Percentiles rank a stretch among this genome's conserved stretches.
phyloP scores from a whole-genome alignment of 495 filamentous ascomycete genomes.

The Endocarpon pusillum region DNA sequence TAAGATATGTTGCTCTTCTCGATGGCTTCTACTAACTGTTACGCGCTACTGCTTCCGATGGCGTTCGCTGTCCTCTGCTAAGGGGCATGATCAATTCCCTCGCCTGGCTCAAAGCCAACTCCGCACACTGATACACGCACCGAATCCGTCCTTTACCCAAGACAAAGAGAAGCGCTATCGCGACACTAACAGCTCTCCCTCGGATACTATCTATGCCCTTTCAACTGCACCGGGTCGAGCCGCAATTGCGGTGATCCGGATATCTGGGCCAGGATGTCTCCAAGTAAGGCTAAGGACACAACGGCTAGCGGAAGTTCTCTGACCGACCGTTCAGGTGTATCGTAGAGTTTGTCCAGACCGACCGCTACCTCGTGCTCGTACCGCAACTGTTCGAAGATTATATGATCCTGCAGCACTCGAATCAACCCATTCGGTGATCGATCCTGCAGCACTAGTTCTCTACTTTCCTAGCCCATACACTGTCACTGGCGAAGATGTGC shows the following conservation, averaged over 20 bases:
- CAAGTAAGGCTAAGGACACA: constrained; percentile 30
- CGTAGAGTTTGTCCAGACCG: constrained; percentile 50
- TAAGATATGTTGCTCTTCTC: too few relatives aligned
- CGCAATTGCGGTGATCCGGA: constrained; percentile 79
- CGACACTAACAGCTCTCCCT: too few relatives aligned
- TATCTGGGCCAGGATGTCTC: constrained; percentile 65
- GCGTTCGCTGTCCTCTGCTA: too few relatives aligned
- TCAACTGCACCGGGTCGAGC: constrained; percentile 76
- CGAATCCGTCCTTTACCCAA: too few relatives aligned
- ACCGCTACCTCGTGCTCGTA: constrained; percentile 49
- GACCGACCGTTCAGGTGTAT: constrained; percentile 45
- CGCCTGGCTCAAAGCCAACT: too few relatives aligned
- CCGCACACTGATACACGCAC: too few relatives aligned
- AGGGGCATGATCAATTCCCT: too few relatives aligned
- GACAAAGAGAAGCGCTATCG: too few relatives aligned
- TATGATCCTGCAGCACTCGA: constrained; percentile 38
- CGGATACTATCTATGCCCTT: constrained; percentile 77
- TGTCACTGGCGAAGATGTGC: constrained; percentile 78
- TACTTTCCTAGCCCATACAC: constrained; percentile 73
- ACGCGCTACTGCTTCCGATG: too few relatives aligned
- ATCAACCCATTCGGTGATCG: constrained; percentile 39
- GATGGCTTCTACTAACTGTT: too few relatives aligned
- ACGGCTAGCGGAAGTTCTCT: constrained; percentile 6
- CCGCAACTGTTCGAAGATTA: constrained; percentile 61
- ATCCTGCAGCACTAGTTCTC: constrained; percentile 69